Evolutionary conservation across 805 yeast genomes (phyloP).

Genomic region (Clavispora santaluciae): DNA sequence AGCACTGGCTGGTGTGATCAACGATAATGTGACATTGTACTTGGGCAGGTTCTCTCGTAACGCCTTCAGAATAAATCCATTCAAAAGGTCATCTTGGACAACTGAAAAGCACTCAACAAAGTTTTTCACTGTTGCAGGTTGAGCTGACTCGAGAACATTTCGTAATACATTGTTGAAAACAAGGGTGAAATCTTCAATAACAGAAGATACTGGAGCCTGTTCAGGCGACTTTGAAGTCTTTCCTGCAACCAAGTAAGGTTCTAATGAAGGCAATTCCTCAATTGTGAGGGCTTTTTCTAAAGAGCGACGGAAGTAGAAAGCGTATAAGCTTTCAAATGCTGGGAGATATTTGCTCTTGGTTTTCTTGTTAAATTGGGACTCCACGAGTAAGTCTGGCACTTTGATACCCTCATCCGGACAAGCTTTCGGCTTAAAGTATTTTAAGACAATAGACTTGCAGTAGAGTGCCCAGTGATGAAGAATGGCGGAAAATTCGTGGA

Average conservation of each 20-base stretch:
- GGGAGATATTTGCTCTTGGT: conserved; percentile 50
- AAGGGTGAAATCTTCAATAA: conserved; percentile 79
- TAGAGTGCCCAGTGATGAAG: conserved; percentile 84
- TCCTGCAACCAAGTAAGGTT: conserved; percentile 29
- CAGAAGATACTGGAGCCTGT: conserved; percentile 70
- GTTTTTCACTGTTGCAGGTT: conserved; percentile 47
- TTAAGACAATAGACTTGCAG: conserved; percentile 62
- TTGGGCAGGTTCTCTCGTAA: conserved; percentile 38
- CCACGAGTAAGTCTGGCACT: conserved; percentile 49
- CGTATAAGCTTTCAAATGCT: conserved; percentile 57
- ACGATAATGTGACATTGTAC: conserved; percentile 29
- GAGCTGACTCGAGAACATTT: conserved; percentile 70
- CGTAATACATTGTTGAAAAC: conserved; percentile 64
- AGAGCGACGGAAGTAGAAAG: conserved; percentile 70
- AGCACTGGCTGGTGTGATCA: conserved; percentile 10
- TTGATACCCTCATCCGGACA: conserved; percentile 19
- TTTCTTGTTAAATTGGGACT: conserved; percentile 54
- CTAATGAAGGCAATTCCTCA: conserved; percentile 65
- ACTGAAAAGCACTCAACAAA: conserved; percentile 57
- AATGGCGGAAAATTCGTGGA: conserved; percentile 69
- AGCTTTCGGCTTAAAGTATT: conserved; percentile 46
- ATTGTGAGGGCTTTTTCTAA: conserved; percentile 75
- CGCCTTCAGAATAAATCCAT: conserved; percentile 38
- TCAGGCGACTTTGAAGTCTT: conserved; percentile 35
- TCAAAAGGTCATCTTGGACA: conserved; percentile 59